Base-by-base conservation (phyloP, 768 basidiomycete genomes). In the Podaxis sp. region DNA sequence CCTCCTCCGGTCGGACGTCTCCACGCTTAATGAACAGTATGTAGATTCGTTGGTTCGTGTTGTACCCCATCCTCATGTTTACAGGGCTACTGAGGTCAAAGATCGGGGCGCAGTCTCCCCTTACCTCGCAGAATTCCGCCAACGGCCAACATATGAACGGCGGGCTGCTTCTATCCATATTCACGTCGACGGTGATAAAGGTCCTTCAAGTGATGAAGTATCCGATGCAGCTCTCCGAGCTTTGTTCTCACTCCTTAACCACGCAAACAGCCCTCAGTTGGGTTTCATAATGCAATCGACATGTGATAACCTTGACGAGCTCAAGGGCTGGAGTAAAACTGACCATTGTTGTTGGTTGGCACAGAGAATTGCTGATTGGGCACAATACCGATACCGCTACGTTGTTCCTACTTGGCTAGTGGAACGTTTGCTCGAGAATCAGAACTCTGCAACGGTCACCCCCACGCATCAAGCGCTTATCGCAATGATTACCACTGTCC, bases 321-420 rank as follows among this genome's bases (percentile, higher is more conserved):
- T 79, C 6, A 70, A 78, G 27, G 81, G 82, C 21, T 97, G 95
- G 95, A 67, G 66, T 16, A 83, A 85, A 62, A 65, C 81, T 0
- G 82, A 85, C 5, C 86, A 93, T 66, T 95, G 88, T 68, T 82
- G 86, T 58, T 98, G 94, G 94, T 79, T 93, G 60, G 84, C 88
- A 11, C 82, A 86, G 61, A 87, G 83, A 67, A 79, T 84, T 4
- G 86, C 86, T n/a, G 88, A 92, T 66, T 95, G 92, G 90, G 83
- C 91, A 4, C 92, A 91, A 68, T 93, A 95, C 64, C 95, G 95
- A 70, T 95, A 95, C 72, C 89, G 95, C 25, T 96, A 91, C 67
- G 89, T 89, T 25, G 84, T 97, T 5, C 92, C 95, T 2, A 91
- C 92, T 1, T 84, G 87, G 69, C 76, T 96, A 3, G 86, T 96